Base-by-base conservation (phyloP, 169 alveolate genomes). In the Plasmodium relictum region DNA sequence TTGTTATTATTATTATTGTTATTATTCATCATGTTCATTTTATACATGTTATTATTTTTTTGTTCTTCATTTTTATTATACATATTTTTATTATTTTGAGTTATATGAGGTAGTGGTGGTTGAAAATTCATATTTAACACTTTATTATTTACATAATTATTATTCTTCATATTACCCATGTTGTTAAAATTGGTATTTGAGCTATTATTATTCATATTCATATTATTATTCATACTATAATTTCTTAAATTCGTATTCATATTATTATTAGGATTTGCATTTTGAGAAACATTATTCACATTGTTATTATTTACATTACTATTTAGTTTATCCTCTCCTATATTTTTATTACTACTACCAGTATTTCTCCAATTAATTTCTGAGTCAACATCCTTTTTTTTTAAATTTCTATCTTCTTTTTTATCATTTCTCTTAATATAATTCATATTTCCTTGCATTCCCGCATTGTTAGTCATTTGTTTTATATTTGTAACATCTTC, bases 301-400 rank as follows among this genome's bases (percentile, higher is more conserved):
- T 26, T 71, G 18, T 70, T 65, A 24, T 3, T 39, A 39, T 26
- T 73, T n/a, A 20, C 16, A 39, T 65, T 65, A 14, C 7, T 65
- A 41, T 41, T 66, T 10, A 39, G 31, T 71, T 50, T 24, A 50
- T 71, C 45, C 6, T 3, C 26, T 50, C 39, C 50, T n/a, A 20
- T 8, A 44, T 65, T 65, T 22, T 45, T 52, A 74, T 74, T 74
- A 18, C 18, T 16, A 7, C 44, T 16, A 39, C 63, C 41, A 20
- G 78, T 44, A 41, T 63, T 70, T 18, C 89, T 78, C 89, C 89
- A 78, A 26, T 78, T 78, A 7, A 42, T 66, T n/a, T 78, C 89
- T 16, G 70, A 42, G 24, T 65, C 89, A 6, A 65, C 45, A 41
- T 78, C 89, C 42, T 65, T 78, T 52, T 59, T 78, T 22, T 59